Evolutionary conservation across 352 stramenopile genomes (phyloP).

Genomic region (Pythium plurisporium): DNA sequence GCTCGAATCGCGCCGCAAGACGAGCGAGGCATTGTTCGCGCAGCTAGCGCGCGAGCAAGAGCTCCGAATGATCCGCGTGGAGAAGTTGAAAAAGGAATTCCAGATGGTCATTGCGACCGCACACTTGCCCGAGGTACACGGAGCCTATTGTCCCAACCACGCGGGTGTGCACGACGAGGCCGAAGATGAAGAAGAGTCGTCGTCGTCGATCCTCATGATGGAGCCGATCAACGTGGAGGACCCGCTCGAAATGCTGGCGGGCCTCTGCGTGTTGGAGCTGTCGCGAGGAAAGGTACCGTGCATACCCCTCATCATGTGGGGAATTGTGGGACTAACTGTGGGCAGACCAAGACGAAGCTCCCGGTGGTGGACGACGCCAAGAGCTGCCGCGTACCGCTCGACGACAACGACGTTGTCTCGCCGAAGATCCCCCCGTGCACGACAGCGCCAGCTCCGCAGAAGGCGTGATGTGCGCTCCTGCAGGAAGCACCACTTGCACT

Average conservation of each 20-base stretch:
- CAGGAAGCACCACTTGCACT: background rate
- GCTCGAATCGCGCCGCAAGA: slow-evolving; percentile 14
- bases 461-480: background rate
- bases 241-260: slow-evolving; percentile 11
- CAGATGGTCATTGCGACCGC: slow-evolving; percentile 11
- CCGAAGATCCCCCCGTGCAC: slow-evolving; percentile 5
- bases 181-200: background rate
- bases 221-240: slow-evolving; percentile 3
- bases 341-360: background rate
- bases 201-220: background rate
- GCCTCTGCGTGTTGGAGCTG: slow-evolving; percentile 5
- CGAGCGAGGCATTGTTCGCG: background rate
- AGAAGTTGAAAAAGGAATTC: slow-evolving; percentile 6
- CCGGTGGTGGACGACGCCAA: background rate
- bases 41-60: background rate
- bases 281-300: slow-evolving; percentile 6
- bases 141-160: background rate
- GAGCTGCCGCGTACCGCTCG: background rate
- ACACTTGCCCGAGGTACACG: background rate
- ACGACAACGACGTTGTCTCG: background rate
- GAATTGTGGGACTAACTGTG: background rate
- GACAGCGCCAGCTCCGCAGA: background rate
- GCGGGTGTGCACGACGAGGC: background rate
- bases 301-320: background rate
- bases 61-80: background rate